Evolutionary conservation across 306 rosid species (phyloP).

Genomic region (Sicyos baderoa): DNA sequence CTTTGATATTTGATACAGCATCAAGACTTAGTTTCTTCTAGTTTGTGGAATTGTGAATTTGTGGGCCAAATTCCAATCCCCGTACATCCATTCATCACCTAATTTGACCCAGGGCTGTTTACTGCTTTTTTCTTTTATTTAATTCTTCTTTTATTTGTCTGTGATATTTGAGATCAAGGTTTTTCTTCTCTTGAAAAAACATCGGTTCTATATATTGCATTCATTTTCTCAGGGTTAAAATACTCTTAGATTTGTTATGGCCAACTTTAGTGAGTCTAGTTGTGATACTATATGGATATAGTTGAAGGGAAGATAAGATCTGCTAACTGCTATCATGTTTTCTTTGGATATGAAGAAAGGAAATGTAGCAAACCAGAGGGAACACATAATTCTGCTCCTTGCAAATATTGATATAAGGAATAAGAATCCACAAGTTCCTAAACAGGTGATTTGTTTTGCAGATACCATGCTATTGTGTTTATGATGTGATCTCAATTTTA

Average conservation of each 20-base stretch:
- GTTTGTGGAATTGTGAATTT: neutral
- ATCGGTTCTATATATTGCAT: neutral
- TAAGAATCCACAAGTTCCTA: slow-evolving; percentile 23
- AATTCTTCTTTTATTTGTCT: neutral
- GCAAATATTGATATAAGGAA: slow-evolving; percentile 66
- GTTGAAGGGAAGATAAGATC: neutral
- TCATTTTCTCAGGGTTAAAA: slow-evolving; percentile 4
- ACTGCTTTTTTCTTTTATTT: neutral
- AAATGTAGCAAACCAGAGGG: slow-evolving; percentile 95
- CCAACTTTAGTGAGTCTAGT: slow-evolving; percentile 4
- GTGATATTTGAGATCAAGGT: neutral
- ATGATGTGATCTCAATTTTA: neutral
- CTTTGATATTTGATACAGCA: slow-evolving; percentile 7
- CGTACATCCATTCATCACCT: neutral
- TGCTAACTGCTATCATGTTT: slow-evolving; percentile 9
- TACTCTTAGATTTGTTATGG: neutral
- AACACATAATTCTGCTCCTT: slow-evolving; percentile 81
- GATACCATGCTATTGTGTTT: neutral
- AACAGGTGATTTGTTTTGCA: slow-evolving; percentile 37
- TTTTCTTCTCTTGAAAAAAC: neutral
- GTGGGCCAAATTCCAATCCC: neutral
- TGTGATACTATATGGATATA: slow-evolving; percentile 1
- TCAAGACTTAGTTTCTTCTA: neutral
- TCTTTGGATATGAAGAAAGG: slow-evolving; percentile 67
- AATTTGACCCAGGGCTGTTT: neutral